phyloP scores from a whole-genome alignment of 2,329 filamentous ascomycete species.

The Bipolaris zeicola region DNA sequence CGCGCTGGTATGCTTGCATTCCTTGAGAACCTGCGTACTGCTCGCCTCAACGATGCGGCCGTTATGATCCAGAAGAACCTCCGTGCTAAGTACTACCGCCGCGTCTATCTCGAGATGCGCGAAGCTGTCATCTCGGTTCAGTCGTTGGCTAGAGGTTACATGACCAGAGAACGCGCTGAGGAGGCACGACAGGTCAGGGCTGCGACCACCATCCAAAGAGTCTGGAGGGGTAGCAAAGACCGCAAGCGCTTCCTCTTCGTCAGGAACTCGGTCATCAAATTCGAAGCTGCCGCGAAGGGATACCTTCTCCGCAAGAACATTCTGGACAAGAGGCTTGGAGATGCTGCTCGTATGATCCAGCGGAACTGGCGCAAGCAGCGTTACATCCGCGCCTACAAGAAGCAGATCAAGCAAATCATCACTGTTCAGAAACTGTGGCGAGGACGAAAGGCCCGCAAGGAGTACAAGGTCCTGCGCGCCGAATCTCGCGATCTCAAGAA shows the following conservation, averaged over 20 bases:
- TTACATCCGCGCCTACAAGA: slow-evolving; percentile 80
- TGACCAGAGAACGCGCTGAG: slow-evolving; percentile 77
- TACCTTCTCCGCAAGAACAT: slow-evolving; percentile 89
- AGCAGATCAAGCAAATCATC: slow-evolving; percentile 86
- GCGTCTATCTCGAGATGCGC: slow-evolving; percentile 85
- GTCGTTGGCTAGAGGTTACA: slow-evolving; percentile 74
- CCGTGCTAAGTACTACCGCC: slow-evolving; percentile 91
- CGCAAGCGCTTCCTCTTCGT: slow-evolving; percentile 79
- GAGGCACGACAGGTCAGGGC: slow-evolving; percentile 83
- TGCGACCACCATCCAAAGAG: slow-evolving; percentile 90
- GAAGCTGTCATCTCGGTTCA: slow-evolving; percentile 81
- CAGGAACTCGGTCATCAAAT: slow-evolving; percentile 81
- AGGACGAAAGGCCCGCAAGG: slow-evolving; percentile 76
- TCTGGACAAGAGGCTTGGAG: slow-evolving; percentile 89
- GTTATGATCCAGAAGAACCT: slow-evolving; percentile 99
- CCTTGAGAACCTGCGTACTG: slow-evolving; percentile 90
- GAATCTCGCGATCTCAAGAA: slow-evolving; percentile 98
- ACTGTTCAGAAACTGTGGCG: slow-evolving; percentile 94
- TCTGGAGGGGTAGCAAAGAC: slow-evolving; percentile 93
- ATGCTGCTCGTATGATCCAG: slow-evolving; percentile 89
- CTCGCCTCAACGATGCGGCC: slow-evolving; percentile 87
- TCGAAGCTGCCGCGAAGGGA: slow-evolving; percentile 90
- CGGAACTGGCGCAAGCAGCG: slow-evolving; percentile 83
- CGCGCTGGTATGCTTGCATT: slow-evolving; percentile 98
- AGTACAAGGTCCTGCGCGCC: slow-evolving; percentile 90